Conservation (phyloP, 768 basidiomycete species). For the Chlorophyllum brunneum region DNA sequence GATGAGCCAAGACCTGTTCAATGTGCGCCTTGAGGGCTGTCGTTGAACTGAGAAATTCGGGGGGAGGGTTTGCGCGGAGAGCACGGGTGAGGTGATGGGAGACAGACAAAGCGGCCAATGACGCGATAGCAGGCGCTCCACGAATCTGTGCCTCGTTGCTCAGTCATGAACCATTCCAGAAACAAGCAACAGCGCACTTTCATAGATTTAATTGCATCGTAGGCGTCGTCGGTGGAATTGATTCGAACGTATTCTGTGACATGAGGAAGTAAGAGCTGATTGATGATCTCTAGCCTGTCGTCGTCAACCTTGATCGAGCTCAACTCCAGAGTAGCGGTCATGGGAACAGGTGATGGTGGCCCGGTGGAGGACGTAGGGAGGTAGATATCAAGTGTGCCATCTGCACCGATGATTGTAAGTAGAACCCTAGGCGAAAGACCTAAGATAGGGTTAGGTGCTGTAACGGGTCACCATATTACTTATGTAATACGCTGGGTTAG, state of each 20-base stretch:
- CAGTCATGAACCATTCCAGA: background rate
- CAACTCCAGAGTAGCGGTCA: constrained; percentile 25
- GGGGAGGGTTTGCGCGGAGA: constrained; percentile 39
- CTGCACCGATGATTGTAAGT: too few relatives aligned
- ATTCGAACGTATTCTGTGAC: constrained; percentile 62
- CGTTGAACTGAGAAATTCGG: constrained; percentile 53
- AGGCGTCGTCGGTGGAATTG: constrained; percentile 74
- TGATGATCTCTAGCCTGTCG: constrained; percentile 72
- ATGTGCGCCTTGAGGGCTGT: constrained; percentile 52
- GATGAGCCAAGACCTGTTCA: constrained; percentile 56
- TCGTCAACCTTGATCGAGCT: constrained; percentile 38
- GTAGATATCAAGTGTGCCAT: too few relatives aligned
- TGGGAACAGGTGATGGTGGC: constrained; percentile 4
- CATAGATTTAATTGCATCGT: constrained; percentile 95
- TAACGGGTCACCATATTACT: too few relatives aligned
- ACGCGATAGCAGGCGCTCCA: constrained; percentile 93
- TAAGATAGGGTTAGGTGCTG: too few relatives aligned
- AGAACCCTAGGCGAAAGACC: too few relatives aligned
- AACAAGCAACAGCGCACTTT: constrained; percentile 47
- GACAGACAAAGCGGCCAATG: constrained; percentile 81
- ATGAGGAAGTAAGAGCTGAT: constrained; percentile 86
- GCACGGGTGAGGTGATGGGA: constrained; percentile 59
- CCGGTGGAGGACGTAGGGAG: too few relatives aligned
- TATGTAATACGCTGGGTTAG: too few relatives aligned
- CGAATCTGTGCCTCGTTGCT: constrained; percentile 40